These are phyloP conservation scores for Cladosporium colombiae DNA, from an alignment of 2,329 filamentous ascomycete genomes.

Conservation along the genomic window DNA sequence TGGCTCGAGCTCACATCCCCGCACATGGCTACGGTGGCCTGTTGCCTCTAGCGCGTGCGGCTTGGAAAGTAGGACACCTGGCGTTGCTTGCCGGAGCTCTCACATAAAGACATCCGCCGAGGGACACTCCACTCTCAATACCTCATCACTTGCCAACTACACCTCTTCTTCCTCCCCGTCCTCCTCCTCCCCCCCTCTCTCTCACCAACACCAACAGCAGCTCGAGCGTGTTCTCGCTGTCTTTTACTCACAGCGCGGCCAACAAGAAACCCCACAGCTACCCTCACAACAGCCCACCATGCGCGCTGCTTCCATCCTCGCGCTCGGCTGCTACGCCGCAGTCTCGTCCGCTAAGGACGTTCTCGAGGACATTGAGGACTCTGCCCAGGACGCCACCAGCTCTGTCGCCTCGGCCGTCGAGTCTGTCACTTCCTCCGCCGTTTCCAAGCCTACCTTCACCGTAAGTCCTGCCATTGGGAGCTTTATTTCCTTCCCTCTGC, in stretches of 20 bases:
- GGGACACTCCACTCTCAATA: neutral
- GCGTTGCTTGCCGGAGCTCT: neutral
- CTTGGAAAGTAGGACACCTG: neutral
- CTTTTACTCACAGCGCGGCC: neutral
- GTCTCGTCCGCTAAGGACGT: conserved; percentile 72
- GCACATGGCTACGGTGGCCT: neutral
- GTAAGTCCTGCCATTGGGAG: conserved; percentile 57
- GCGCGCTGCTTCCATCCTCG: conserved; percentile 80
- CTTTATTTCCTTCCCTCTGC: neutral
- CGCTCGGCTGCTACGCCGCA: conserved; percentile 67
- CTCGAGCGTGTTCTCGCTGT: conserved; percentile 18
- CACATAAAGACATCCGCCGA: neutral
- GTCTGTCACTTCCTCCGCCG: conserved; percentile 58
- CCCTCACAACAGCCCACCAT: conserved; percentile 48
- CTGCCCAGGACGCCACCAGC: conserved; percentile 42
- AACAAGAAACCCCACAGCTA: neutral
- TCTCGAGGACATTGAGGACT: conserved; percentile 65
- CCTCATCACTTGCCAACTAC: neutral
- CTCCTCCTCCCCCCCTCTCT: conserved; percentile 1
- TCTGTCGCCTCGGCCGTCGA: conserved; percentile 48
- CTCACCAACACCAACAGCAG: neutral
- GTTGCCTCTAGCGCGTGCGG: neutral
- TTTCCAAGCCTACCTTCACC: conserved; percentile 80
- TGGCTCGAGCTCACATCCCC: neutral
- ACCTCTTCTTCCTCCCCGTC: neutral